Evolutionary conservation across 176 grass and related monocot genomes (phyloP).

Genomic region (Lolium rigidum): DNA sequence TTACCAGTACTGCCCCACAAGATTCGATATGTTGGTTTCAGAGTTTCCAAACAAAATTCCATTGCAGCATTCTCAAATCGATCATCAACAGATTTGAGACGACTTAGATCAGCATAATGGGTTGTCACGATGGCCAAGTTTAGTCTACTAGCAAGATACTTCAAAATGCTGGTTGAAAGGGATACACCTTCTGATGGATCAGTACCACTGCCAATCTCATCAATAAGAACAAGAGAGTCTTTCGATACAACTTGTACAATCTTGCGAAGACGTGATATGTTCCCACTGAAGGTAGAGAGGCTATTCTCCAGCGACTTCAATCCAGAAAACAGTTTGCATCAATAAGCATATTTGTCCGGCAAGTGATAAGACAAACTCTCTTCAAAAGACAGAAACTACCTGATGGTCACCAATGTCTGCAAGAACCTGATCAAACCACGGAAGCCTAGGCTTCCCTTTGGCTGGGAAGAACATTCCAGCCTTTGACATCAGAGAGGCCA

Average conservation of each 20-base stretch:
- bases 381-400: slow-evolving; percentile 72
- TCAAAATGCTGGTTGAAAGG: slow-evolving; percentile 80
- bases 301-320: slow-evolving; percentile 87
- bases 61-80: slow-evolving; percentile 84
- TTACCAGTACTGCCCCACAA: slow-evolving; percentile 77
- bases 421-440: slow-evolving; percentile 79
- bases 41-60: slow-evolving; percentile 74
- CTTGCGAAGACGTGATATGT: slow-evolving; percentile 74
- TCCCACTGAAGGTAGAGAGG: slow-evolving; percentile 82
- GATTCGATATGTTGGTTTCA: slow-evolving; percentile 73
- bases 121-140: slow-evolving; percentile 73
- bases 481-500: slow-evolving; percentile 76
- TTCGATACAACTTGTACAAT: slow-evolving; percentile 61
- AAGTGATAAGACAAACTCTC: slow-evolving; percentile 52
- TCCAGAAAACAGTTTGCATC: slow-evolving; percentile 66
- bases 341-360: slow-evolving; percentile 57
- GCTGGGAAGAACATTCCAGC: slow-evolving; percentile 77
- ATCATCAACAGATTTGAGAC: slow-evolving; percentile 55
- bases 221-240: slow-evolving; percentile 77
- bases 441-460: slow-evolving; percentile 67
- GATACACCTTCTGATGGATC: slow-evolving; percentile 85
- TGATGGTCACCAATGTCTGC: slow-evolving; percentile 83
- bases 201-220: slow-evolving; percentile 80
- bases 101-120: slow-evolving; percentile 75
- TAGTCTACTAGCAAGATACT: slow-evolving; percentile 52